phyloP scores from a whole-genome alignment of 2,329 filamentous ascomycete genomes.

The Malbranchea cinnamomea region DNA sequence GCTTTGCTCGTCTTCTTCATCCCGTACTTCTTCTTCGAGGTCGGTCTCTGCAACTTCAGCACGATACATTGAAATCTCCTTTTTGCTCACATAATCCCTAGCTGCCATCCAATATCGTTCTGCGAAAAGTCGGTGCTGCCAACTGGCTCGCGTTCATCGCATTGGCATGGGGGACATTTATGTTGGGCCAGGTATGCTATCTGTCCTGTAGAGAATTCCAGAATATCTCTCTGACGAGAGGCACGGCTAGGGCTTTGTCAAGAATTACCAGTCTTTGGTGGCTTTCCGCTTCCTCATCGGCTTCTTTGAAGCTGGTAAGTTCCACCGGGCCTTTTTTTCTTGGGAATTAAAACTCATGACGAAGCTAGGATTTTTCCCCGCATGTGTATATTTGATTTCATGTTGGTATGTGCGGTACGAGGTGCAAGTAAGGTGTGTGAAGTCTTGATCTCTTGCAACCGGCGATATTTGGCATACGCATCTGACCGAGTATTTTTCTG shows the following conservation, averaged over 20 bases:
- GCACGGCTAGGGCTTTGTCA: conserved; percentile 6
- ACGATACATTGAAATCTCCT: background rate
- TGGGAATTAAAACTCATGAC: conserved; percentile 2
- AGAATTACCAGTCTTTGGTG: conserved; percentile 23
- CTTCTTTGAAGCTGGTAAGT: conserved; percentile 28
- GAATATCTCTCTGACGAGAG: background rate
- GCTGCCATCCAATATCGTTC: conserved; percentile 9
- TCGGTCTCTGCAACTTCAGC: background rate
- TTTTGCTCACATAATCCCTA: too few relatives aligned
- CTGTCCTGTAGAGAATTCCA: background rate
- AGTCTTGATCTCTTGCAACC: conserved; percentile 11
- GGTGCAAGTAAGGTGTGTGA: conserved; percentile 52
- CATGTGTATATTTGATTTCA: conserved; percentile 31
- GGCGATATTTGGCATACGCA: background rate
- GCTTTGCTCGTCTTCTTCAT: conserved; percentile 11
- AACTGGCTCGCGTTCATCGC: conserved; percentile 9
- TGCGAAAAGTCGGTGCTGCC: conserved; percentile 9
- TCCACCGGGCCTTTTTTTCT: too few relatives aligned
- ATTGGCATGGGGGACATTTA: conserved; percentile 9
- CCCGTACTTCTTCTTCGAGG: conserved; percentile 13
- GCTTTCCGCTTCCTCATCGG: conserved; percentile 30
- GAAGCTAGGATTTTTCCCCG: conserved; percentile 24
- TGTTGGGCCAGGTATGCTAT: conserved; percentile 5
- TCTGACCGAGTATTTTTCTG: background rate
- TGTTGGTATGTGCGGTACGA: conserved; percentile 42